phyloP scores from a whole-genome alignment of 306 rosid genomes.

The Argentina anserina region DNA sequence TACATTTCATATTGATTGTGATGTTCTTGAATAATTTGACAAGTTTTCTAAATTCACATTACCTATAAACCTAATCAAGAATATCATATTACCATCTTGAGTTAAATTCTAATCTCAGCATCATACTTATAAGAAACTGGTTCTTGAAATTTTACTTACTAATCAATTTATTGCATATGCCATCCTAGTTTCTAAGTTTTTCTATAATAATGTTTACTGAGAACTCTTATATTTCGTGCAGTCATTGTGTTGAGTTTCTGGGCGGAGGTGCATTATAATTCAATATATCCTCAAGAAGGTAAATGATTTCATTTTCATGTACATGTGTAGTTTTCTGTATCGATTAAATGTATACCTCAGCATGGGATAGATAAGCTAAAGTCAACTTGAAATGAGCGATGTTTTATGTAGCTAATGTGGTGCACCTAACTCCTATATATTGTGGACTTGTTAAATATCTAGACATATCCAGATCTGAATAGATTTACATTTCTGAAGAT shows the following conservation, averaged over 20 bases:
- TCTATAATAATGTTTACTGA: constrained; percentile 2
- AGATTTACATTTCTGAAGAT: background rate
- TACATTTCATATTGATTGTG: background rate
- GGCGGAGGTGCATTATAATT: constrained; percentile 99
- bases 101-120: background rate
- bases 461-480: background rate
- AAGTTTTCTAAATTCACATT: background rate
- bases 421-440: background rate
- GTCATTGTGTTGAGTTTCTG: constrained; percentile 85
- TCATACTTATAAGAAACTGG: background rate
- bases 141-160: background rate
- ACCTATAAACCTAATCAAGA: background rate
- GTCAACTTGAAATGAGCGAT: background rate
- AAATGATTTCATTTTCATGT: constrained; percentile 21
- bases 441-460: background rate
- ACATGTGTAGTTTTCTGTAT: background rate
- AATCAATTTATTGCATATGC: background rate
- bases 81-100: background rate
- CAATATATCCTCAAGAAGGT: constrained; percentile 87
- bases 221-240: constrained; percentile 31
- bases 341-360: background rate
- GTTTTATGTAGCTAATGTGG: background rate
- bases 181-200: background rate
- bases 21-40: background rate
- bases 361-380: background rate